Evolutionary conservation across 148 eudicot species (phyloP).

Genomic region (Persicaria tinctoria): DNA sequence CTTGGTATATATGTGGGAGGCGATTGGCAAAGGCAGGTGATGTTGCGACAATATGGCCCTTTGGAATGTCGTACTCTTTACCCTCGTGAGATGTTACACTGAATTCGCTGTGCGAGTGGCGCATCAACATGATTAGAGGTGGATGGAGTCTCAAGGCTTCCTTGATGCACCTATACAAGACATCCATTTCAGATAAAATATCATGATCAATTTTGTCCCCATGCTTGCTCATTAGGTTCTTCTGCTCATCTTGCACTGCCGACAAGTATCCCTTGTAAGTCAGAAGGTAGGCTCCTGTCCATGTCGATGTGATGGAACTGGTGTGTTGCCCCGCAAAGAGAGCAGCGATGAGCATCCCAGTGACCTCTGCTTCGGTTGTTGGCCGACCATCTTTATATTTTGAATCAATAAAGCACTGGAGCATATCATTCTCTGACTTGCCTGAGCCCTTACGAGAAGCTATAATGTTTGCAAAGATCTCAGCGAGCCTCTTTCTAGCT

Average conservation of each 20-base stretch:
- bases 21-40: conserved; percentile 91
- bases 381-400: conserved; percentile 85
- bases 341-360: conserved; percentile 89
- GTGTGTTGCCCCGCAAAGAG: conserved; percentile 95
- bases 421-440: conserved; percentile 63
- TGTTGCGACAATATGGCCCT: conserved; percentile 92
- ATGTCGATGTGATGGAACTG: conserved; percentile 85
- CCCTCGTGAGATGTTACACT: conserved; percentile 75
- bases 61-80: conserved; percentile 77
- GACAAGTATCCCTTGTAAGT: conserved; percentile 42
- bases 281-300: conserved; percentile 91
- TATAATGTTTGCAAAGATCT: conserved; percentile 62
- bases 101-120: conserved; percentile 74
- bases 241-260: conserved; percentile 60
- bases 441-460: conserved; percentile 55
- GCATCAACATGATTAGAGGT: conserved; percentile 74
- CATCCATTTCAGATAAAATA: conserved; percentile 78
- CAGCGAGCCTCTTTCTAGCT: conserved; percentile 73
- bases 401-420: conserved; percentile 89
- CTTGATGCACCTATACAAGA: conserved; percentile 66
- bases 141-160: conserved; percentile 95
- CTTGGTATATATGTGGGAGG: conserved; percentile 59
- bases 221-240: conserved; percentile 44
- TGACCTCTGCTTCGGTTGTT: conserved; percentile 75
- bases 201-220: conserved; percentile 74